These are phyloP conservation scores for Dioszegia hungarica DNA, from an alignment of 768 basidiomycete genomes.

Conservation along the genomic window DNA sequence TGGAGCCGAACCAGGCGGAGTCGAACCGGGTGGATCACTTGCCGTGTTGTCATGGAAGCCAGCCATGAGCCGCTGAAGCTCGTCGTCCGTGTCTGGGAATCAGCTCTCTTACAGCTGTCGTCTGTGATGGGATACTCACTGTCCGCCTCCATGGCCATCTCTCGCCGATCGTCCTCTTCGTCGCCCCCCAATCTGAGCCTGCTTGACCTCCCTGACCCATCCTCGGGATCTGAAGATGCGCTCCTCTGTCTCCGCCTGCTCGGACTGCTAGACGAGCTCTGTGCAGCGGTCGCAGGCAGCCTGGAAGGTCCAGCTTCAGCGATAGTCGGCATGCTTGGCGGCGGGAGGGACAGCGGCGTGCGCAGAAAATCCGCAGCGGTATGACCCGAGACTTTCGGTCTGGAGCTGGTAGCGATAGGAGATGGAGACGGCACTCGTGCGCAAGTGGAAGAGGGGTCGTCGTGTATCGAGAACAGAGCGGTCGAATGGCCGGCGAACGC, in stretches of 20 bases:
- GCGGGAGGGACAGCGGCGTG: neutral
- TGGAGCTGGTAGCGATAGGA: neutral
- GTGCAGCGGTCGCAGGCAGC: neutral
- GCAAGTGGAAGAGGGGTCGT: slow-evolving; percentile 21
- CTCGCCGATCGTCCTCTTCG: slow-evolving; percentile 13
- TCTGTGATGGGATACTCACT: no score
- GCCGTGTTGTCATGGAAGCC: no score
- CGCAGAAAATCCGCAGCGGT: neutral
- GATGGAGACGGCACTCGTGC: neutral
- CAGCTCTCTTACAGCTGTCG: no score
- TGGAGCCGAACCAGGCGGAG: no score
- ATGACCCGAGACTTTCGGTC: neutral
- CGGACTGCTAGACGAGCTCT: neutral
- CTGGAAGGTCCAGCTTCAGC: neutral
- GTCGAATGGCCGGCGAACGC: slow-evolving; percentile 41
- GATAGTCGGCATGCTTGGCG: neutral
- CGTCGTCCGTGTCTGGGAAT: no score
- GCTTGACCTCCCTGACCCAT: neutral
- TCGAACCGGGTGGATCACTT: no score
- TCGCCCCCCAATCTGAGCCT: neutral
- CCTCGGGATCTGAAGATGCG: neutral
- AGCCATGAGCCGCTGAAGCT: no score
- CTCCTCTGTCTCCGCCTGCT: slow-evolving; percentile 1
- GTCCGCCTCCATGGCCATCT: slow-evolving; percentile 9
- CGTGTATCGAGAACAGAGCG: slow-evolving; percentile 42